These are phyloP conservation scores for Hysterium pulicare DNA, from an alignment of 2,329 filamentous ascomycete species.

Conservation along the genomic window DNA sequence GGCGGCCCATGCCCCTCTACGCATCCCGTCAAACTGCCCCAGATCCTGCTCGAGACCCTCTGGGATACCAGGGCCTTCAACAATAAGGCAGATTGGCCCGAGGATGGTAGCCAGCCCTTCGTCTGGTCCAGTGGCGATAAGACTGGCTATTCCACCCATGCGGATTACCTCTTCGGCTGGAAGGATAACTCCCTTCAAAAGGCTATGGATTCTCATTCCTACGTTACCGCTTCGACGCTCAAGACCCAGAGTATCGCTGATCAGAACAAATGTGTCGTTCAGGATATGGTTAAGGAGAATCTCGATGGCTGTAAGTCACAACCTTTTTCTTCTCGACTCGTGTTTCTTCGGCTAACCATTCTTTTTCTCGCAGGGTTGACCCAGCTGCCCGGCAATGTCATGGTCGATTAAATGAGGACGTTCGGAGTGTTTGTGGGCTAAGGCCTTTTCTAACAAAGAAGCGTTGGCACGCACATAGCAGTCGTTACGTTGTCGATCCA, in stretches of 20 bases:
- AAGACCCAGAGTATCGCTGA: constrained; percentile 32
- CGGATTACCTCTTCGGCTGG: constrained; percentile 33
- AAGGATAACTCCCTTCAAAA: constrained; percentile 28
- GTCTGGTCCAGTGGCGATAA: constrained; percentile 28
- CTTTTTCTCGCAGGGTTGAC: constrained; percentile 10
- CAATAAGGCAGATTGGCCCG: constrained; percentile 30
- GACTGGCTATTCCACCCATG: constrained; percentile 26
- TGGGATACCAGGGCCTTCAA: constrained; percentile 32
- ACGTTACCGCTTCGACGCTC: constrained; percentile 25
- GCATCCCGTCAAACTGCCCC: constrained; percentile 27
- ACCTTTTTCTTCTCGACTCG: background rate
- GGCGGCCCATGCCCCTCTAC: constrained; percentile 25
- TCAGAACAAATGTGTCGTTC: constrained; percentile 32
- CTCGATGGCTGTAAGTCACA: constrained; percentile 27
- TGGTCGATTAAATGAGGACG: constrained; percentile 6
- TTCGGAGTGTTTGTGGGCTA: too few species aligned
- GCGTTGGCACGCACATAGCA: too few species aligned
- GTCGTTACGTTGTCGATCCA: too few species aligned
- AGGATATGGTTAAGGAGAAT: constrained; percentile 29
- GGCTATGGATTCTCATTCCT: constrained; percentile 27
- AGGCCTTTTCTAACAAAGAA: too few species aligned
- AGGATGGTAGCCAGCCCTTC: constrained; percentile 30
- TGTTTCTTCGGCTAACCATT: background rate
- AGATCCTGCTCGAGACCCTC: constrained; percentile 31
- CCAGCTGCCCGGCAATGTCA: constrained; percentile 11